These are phyloP conservation scores for Diaporthe nobilis DNA, from an alignment of 2,329 filamentous ascomycete genomes.

Conservation along the genomic window DNA sequence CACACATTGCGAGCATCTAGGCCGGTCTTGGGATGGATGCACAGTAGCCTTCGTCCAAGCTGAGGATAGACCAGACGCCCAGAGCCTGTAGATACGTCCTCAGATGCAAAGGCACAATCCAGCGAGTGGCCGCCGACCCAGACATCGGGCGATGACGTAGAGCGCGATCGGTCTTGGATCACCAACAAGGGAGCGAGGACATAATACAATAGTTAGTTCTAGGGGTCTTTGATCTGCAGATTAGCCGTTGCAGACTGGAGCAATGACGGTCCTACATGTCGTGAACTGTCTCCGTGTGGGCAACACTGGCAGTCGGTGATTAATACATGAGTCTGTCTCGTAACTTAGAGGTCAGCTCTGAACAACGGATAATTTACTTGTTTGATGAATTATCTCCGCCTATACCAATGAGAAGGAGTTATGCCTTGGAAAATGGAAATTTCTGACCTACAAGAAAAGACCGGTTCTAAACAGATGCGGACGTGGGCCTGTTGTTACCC, in stretches of 20 bases:
- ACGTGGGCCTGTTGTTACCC: too few species aligned
- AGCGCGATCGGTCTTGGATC: background rate
- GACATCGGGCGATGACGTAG: conserved; percentile 8
- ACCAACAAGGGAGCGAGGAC: background rate
- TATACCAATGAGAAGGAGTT: too few species aligned
- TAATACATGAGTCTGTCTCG: too few species aligned
- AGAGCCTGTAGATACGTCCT: background rate
- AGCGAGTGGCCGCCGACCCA: background rate
- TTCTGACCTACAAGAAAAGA: too few species aligned
- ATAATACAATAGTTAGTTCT: too few species aligned
- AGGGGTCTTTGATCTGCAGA: background rate
- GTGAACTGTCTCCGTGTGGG: too few species aligned
- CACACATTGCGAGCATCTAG: conserved; percentile 12
- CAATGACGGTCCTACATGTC: background rate
- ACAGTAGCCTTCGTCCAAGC: background rate
- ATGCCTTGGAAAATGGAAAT: too few species aligned
- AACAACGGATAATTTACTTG: too few species aligned
- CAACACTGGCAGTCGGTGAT: too few species aligned
- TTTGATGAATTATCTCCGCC: too few species aligned
- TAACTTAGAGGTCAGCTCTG: too few species aligned
- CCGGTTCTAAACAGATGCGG: too few species aligned
- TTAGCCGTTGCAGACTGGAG: background rate
- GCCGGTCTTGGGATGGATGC: background rate
- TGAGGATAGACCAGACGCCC: conserved; percentile 6
- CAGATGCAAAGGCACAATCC: background rate